Base-by-base conservation (phyloP, 352 stramenopile genomes). In the Peronospora destructor region DNA sequence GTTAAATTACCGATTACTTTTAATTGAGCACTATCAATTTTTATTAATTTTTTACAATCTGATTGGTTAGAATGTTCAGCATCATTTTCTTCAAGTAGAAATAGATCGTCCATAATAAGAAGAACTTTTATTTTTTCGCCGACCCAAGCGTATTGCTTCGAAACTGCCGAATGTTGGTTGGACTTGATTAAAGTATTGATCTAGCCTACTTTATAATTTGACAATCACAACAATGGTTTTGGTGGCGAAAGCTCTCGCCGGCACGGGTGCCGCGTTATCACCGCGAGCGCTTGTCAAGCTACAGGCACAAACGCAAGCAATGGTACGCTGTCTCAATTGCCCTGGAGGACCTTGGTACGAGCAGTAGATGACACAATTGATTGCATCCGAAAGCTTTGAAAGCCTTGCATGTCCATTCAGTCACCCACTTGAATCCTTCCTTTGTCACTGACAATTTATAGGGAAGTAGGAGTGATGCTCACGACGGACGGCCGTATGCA, bases 381-480 rank as follows among this genome's bases (percentile, higher is more conserved):
- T 30, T 30, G 26, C 26, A 6, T 2, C 5, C 8, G 5, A 7
- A 1, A 30, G 26, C 26, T 6, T 10, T 30, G 26, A 30, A 30
- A 10, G 26, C 5, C 26, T 30, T 30, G 3, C 5, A 30, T 10
- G 5, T 38, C 19, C 19, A 21, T 21, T n/a, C n/a, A n/a, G n/a
- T 21, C 19, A 21, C 19, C 19, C 19, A 21, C 19, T 21, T 21
- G 19, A 3, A n/a, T n/a, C n/a, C 3, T 1, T 21, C 19, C 19
- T 21, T 21, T 21, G 19, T 21, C 19, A 21, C 19, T 21, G 1
- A 21, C 19, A 21, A 21, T 21, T 21, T 1, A 21, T 50, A 87
- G 79, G 76, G 79, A 87, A 49, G 60, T 88, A 17, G 75, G 76
- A 17, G 68, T 93, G 30, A 86, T 89, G 71, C 66, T 93, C 41